Conservation (phyloP, 805 yeast genomes). For the Starmerella etchellsii region DNA sequence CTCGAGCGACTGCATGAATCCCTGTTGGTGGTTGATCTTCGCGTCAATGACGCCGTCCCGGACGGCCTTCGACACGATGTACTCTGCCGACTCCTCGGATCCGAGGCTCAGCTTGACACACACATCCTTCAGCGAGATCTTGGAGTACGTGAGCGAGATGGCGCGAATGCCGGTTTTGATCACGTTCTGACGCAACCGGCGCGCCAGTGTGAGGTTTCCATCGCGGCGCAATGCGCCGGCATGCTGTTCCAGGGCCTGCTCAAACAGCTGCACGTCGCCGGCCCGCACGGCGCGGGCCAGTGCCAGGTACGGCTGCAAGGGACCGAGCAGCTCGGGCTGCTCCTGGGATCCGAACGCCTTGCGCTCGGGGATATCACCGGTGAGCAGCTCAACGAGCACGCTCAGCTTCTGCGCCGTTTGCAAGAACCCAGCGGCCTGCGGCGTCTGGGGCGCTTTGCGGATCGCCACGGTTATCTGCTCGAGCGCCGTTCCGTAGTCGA, state of each 20-base stretch:
- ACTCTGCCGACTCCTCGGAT: slow-evolving; percentile 91
- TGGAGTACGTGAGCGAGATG: slow-evolving; percentile 79
- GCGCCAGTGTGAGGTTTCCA: slow-evolving; percentile 69
- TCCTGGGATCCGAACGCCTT: slow-evolving; percentile 44
- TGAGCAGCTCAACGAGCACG: slow-evolving; percentile 77
- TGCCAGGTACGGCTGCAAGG: slow-evolving; percentile 68
- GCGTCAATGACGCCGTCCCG: slow-evolving; percentile 98
- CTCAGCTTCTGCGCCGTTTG: slow-evolving; percentile 82
- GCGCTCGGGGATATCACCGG: slow-evolving; percentile 94
- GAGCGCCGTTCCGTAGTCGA: slow-evolving; percentile 81
- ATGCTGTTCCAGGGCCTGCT: slow-evolving; percentile 52
- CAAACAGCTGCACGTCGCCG: slow-evolving; percentile 78
- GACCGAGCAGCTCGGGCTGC: slow-evolving; percentile 44
- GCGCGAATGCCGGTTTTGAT: slow-evolving; percentile 95
- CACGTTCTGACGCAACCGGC: slow-evolving; percentile 88
- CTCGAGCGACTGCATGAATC: slow-evolving; percentile 85
- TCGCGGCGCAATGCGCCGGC: slow-evolving; percentile 55
- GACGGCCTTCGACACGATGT: slow-evolving; percentile 90
- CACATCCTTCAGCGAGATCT: slow-evolving; percentile 82
- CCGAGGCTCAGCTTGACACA: slow-evolving; percentile 86
- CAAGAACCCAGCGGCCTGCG: slow-evolving; percentile 70
- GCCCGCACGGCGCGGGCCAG: slow-evolving; percentile 83
- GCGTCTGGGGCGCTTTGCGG: slow-evolving; percentile 89
- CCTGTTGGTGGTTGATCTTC: slow-evolving; percentile 74
- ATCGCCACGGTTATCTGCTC: slow-evolving; percentile 89